Evolutionary conservation across 345 rosid species (phyloP).

Genomic region (Brassica incana): DNA sequence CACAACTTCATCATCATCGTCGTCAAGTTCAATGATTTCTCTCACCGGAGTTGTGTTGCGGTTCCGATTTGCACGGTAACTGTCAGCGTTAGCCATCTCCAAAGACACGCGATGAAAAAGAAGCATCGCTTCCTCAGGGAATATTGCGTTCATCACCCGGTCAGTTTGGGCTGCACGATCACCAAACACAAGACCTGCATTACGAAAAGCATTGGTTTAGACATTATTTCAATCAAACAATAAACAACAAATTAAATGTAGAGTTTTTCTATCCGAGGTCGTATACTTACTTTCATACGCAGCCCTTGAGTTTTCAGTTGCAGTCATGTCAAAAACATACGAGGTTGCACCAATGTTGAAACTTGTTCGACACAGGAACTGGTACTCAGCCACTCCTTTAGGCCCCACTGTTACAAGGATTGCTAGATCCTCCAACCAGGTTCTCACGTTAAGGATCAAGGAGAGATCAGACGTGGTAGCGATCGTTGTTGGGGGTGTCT

Average conservation of each 20-base stretch:
- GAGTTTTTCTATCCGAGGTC: too few species aligned
- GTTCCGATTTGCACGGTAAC: too few species aligned
- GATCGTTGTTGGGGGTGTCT: not conserved
- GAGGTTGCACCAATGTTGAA: not conserved
- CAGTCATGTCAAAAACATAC: not conserved
- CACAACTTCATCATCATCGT: too few species aligned
- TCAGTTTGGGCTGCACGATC: not conserved
- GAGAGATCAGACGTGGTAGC: not conserved
- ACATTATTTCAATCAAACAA: too few species aligned
- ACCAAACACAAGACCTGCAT: not conserved
- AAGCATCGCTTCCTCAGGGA: too few species aligned
- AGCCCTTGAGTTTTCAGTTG: not conserved
- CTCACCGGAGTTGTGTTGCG: too few species aligned
- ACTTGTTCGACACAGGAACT: not conserved
- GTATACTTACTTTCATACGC: not conserved
- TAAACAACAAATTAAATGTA: not conserved
- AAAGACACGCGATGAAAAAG: too few species aligned
- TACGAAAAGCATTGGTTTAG: too few species aligned
- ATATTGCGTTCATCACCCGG: not conserved
- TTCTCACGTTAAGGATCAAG: not conserved
- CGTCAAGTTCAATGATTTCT: too few species aligned
- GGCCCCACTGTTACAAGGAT: not conserved
- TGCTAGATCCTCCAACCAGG: not conserved
- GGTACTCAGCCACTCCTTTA: not conserved
- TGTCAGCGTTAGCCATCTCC: too few species aligned